Evolutionary conservation across 768 basidiomycete species (phyloP), one percentile per base, ranked within the genome.

Genomic region (Suillus hirtellus): DNA sequence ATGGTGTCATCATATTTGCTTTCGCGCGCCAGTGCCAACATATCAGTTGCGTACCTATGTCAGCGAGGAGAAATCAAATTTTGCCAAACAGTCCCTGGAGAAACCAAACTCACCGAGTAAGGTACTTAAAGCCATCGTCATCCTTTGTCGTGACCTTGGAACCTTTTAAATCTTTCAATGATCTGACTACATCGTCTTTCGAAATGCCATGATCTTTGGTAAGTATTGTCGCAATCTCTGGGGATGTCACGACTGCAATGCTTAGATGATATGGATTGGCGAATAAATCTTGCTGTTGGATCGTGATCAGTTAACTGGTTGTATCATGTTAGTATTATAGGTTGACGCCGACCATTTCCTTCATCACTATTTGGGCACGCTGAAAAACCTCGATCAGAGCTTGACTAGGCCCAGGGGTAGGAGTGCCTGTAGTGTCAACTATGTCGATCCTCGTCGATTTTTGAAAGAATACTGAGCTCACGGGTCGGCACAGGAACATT

Each of bases 1-100:
- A 63, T 63, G 12, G 63, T 63, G 21, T 63, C 63, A 40, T 63
- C 63, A 4, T 60, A 42, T 59, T 60, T 63, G 7, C 49, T 46
- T 6, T 27, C 37, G 27, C 53, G 58, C 34, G 63, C 63, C 58
- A 63, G 47, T 27, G 59, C 63, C 42, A 63, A 42, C 63, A 63
- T 63, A 38, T 63, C 63, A 31, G 42, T 55, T 4, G 63, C 58
- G 21, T 37, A 63, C 42, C 63, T 63, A n/a, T 59, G 27, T 59
- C 46, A 46, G 35, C 47, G 34, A n/a, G 10, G 24, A 15, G 19
- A 34, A 27, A 35, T 42, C 12, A 37, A 59, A 40, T 14, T 53
- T 24, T 50, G 50, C n/a, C 10, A 35, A 15, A 49, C 15, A 27
- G 47, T 21, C 15, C 53, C 14, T 37, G 37, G 56, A 47, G 9